Percentiles rank a stretch among this genome's conserved stretches.
These are phyloP conservation scores for Aureobasidium sp. DNA, from an alignment of 2,329 filamentous ascomycete species.

Conservation along the genomic window DNA sequence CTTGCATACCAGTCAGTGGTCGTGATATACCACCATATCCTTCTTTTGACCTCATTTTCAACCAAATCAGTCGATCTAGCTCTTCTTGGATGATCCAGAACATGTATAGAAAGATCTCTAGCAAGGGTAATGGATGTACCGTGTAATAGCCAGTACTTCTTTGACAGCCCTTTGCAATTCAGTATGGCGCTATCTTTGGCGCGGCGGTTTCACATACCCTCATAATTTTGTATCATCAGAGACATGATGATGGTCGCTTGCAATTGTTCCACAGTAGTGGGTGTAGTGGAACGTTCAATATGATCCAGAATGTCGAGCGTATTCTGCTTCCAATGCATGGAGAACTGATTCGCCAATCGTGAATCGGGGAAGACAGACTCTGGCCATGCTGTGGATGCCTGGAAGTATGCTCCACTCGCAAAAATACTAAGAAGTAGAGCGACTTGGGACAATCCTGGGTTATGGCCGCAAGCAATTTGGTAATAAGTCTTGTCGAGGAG, in stretches of 20 bases:
- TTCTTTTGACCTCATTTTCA: slow-evolving; percentile 22
- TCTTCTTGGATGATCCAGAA: slow-evolving; percentile 17
- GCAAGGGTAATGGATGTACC: slow-evolving; percentile 20
- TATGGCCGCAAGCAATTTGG: slow-evolving; percentile 6
- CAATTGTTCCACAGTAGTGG: slow-evolving; percentile 20
- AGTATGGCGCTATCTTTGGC: not conserved
- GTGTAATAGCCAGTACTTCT: slow-evolving; percentile 19
- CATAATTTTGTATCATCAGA: slow-evolving; percentile 26
- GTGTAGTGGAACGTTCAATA: slow-evolving; percentile 9
- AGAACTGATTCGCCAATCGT: slow-evolving; percentile 4
- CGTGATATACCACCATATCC: slow-evolving; percentile 26
- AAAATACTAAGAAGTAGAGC: slow-evolving; percentile 18
- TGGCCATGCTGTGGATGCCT: not conserved
- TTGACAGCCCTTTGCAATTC: not conserved
- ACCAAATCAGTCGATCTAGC: slow-evolving; percentile 19
- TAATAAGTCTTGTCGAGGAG: slow-evolving; percentile 19
- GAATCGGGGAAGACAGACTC: slow-evolving; percentile 7
- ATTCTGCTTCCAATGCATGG: slow-evolving; percentile 16
- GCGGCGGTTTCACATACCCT: slow-evolving; percentile 21
- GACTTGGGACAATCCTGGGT: slow-evolving; percentile 1
- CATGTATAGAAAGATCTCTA: slow-evolving; percentile 22
- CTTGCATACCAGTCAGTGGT: slow-evolving; percentile 22
- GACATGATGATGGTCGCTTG: slow-evolving; percentile 25
- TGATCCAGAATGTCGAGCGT: slow-evolving; percentile 17
- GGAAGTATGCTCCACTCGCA: slow-evolving; percentile 17